These are phyloP conservation scores for Buddleja alternifolia DNA, from an alignment of 257 asterid species.

Conservation along the genomic window DNA sequence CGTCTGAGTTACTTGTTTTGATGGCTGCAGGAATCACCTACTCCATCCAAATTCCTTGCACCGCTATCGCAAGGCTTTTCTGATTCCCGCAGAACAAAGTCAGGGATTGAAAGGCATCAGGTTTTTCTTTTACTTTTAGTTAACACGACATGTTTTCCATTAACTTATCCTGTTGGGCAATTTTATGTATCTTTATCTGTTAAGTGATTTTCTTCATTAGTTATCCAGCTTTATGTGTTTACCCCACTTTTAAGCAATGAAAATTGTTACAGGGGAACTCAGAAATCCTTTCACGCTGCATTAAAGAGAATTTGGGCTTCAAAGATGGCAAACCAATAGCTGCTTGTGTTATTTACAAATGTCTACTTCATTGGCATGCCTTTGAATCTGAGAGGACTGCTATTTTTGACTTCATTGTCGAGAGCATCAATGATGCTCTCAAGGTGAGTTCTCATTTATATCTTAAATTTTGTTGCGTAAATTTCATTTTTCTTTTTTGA, in stretches of 20 bases:
- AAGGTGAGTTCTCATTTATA: slow-evolving; percentile 55
- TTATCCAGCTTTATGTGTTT: neutral
- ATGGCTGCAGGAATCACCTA: slow-evolving; percentile 85
- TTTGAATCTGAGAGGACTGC: slow-evolving; percentile 95
- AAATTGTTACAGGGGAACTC: slow-evolving; percentile 59
- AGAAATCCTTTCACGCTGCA: slow-evolving; percentile 86
- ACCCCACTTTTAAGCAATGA: slow-evolving; percentile 23
- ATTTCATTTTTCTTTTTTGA: neutral
- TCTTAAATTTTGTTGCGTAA: slow-evolving; percentile 1
- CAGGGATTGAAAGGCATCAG: slow-evolving; percentile 79
- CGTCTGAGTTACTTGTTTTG: slow-evolving; percentile 31
- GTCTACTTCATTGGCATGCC: slow-evolving; percentile 96
- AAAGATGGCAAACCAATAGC: slow-evolving; percentile 93
- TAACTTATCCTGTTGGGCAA: neutral
- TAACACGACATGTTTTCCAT: slow-evolving; percentile 9
- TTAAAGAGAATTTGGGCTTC: slow-evolving; percentile 87
- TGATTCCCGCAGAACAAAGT: slow-evolving; percentile 79
- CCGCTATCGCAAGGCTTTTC: slow-evolving; percentile 80
- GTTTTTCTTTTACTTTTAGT: slow-evolving; percentile 42
- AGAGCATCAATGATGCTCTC: slow-evolving; percentile 77
- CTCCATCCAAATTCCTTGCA: slow-evolving; percentile 79
- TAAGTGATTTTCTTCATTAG: neutral
- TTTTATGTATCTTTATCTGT: slow-evolving; percentile 18
- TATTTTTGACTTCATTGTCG: slow-evolving; percentile 84
- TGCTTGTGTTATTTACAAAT: slow-evolving; percentile 90